Percentiles rank a stretch among this genome's conserved stretches.
phyloP scores from a whole-genome alignment of 768 basidiomycete species.

The Tylopilus sp. region DNA sequence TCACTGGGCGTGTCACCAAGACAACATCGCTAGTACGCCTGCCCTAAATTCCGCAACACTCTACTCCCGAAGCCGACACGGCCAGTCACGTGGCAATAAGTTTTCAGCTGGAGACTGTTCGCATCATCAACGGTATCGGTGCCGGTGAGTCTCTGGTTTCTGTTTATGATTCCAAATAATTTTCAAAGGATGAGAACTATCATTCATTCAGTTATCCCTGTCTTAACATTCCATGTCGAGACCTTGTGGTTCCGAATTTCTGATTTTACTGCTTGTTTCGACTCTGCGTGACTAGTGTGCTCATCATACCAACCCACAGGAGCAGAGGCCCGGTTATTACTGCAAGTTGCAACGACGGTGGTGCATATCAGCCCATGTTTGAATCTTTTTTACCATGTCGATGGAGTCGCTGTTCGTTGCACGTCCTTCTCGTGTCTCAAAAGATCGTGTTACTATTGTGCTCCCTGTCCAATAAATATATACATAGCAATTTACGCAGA shows the following conservation, averaged over 20 bases:
- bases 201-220: conserved; percentile 30
- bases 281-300: not conserved
- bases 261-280: not conserved
- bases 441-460: not conserved
- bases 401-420: no score
- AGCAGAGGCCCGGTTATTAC: not conserved
- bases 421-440: not conserved
- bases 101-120: no score
- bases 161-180: not conserved
- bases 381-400: no score
- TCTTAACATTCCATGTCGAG: conserved; percentile 28
- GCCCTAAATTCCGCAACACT: not conserved
- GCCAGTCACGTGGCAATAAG: no score
- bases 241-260: not conserved
- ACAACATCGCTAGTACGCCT: not conserved
- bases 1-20: no score
- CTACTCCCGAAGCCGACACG: no score
- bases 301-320: not conserved
- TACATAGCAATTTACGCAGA: not conserved
- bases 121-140: no score
- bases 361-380: no score
- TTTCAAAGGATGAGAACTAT: conserved; percentile 17
- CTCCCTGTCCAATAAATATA: no score
- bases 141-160: not conserved
- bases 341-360: no score